Conservation (phyloP, 345 rosid genomes). For the Litchi chinensis region DNA sequence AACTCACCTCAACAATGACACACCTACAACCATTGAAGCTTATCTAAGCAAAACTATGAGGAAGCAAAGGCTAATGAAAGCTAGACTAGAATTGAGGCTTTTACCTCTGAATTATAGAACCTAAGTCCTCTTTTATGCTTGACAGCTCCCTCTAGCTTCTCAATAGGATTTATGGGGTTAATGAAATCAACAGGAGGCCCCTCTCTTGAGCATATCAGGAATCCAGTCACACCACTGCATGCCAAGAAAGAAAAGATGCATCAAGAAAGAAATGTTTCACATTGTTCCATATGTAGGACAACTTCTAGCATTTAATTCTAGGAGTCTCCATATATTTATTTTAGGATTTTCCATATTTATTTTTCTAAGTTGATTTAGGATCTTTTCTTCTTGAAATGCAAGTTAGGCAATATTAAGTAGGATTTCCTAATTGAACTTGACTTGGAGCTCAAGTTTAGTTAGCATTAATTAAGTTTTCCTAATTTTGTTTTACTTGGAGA, state of each 20-base stretch:
- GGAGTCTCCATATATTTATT: no score
- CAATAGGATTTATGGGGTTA: conserved; percentile 88
- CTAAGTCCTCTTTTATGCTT: conserved; percentile 65
- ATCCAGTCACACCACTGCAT: conserved; percentile 91
- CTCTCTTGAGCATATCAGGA: conserved; percentile 74
- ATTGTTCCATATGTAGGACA: no score
- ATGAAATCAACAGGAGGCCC: conserved; percentile 80
- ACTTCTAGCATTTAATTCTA: no score
- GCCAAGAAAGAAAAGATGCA: not conserved
- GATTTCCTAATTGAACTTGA: no score
- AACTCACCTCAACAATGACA: not conserved
- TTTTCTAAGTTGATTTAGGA: no score
- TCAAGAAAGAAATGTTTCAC: not conserved
- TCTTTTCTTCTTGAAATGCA: no score
- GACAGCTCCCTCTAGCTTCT: conserved; percentile 72
- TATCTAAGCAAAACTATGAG: not conserved
- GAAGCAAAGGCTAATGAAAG: not conserved
- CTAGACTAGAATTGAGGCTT: not conserved
- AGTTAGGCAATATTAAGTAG: no score
- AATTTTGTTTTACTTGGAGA: no score
- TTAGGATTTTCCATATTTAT: no score
- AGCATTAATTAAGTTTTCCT: no score
- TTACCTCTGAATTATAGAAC: conserved; percentile 86
- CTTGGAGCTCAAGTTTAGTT: no score
- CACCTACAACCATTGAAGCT: not conserved